Conservation (phyloP, 2,329 filamentous ascomycete species). For the Fusarium sp. region DNA sequence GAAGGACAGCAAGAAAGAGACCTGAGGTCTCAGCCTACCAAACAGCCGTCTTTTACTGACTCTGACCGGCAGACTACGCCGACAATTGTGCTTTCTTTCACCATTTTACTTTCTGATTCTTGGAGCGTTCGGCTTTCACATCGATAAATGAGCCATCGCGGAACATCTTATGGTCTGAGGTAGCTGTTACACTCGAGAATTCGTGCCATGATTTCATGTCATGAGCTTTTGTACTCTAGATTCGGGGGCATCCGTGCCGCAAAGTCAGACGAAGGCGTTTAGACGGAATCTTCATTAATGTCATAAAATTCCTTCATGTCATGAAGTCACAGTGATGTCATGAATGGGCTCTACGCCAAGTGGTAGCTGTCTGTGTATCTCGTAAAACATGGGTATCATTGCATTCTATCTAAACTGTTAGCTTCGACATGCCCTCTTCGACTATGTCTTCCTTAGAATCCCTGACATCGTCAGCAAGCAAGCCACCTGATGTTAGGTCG, state of each 20-base stretch:
- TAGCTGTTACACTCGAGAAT: constrained; percentile 53
- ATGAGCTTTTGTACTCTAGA: constrained; percentile 59
- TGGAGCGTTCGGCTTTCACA: constrained; percentile 41
- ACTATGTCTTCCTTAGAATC: constrained; percentile 36
- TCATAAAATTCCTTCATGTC: constrained; percentile 35
- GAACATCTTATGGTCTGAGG: constrained; percentile 56
- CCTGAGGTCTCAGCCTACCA: constrained; percentile 19
- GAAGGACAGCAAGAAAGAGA: constrained; percentile 55
- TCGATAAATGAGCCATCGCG: constrained; percentile 49
- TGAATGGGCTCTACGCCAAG: neutral
- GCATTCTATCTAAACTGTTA: constrained; percentile 46
- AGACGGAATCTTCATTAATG: constrained; percentile 45
- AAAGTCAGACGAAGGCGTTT: constrained; percentile 43
- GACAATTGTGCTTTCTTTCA: constrained; percentile 15
- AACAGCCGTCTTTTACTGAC: constrained; percentile 1
- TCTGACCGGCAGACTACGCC: neutral
- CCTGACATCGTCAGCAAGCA: constrained; percentile 42
- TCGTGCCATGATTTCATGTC: constrained; percentile 51
- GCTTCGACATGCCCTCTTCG: constrained; percentile 50
- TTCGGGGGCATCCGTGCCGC: constrained; percentile 48
- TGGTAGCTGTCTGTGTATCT: neutral
- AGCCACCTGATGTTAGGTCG: constrained; percentile 37
- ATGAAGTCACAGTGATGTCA: neutral
- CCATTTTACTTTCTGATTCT: constrained; percentile 30
- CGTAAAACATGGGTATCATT: constrained; percentile 38